Base-by-base conservation (phyloP, 2,329 filamentous ascomycete genomes). In the Hortaea werneckii region DNA sequence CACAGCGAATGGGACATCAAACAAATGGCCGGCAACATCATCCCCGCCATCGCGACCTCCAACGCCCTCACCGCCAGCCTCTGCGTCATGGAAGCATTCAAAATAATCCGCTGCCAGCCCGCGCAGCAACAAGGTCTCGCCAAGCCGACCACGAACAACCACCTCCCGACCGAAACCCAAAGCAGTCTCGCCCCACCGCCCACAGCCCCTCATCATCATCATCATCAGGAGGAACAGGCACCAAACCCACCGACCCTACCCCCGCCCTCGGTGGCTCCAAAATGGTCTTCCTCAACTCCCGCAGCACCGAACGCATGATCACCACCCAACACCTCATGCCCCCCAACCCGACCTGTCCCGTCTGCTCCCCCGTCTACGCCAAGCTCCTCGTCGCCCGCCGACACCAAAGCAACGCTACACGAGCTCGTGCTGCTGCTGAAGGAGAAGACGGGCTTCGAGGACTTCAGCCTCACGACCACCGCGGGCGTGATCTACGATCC, bases 11-110 rank as follows among this genome's bases (percentile, higher is more conserved):
- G 96, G 60, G 89, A 96, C 61, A 89, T 92, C 58, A 98, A 98
- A 70, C 78, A 98, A 67, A 98, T 96, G 90, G 92, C 92, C 4
- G 92, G 92, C 44, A 98, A 98, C 63, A 98, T 98, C 58, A 98
- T 98, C 50, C 92, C 92, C 1, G 92, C 92, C 1, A 98, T 98
- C 61, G 92, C 92, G 5, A 98, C 92, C 0, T 96, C 92, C 0
- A 98, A 98, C 64, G 92, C 92, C 11, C 94, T 96, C 64, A 90
- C 92, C 1, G 92, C 92, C 11, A 85, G 87, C 9, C 76, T 98
- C 7, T 96, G 89, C 60, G 88, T 96, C 5, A 70, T 98, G 27
- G 84, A 96, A 64, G 83, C 89, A 0, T 92, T 94, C 73, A 96
- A 95, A 65, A 83, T 96, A 26, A 70, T 98, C 47, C 82, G 54